Conservation (phyloP, 2,329 filamentous ascomycete species). For the Emmonsiellopsis sp. region DNA sequence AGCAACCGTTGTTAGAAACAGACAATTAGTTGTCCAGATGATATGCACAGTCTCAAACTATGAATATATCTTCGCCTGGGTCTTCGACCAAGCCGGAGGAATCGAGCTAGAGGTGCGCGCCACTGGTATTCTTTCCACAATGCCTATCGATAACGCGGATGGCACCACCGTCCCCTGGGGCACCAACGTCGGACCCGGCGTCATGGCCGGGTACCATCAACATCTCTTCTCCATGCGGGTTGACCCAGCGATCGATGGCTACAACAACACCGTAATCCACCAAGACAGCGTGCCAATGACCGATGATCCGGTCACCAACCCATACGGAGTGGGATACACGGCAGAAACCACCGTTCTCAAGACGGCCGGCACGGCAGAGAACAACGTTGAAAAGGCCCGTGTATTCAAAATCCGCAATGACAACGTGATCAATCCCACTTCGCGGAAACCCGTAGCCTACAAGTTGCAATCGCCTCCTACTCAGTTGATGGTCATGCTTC, state of each 20-base stretch:
- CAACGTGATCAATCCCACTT: slow-evolving; percentile 43
- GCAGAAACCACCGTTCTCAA: slow-evolving; percentile 40
- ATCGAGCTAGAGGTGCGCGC: slow-evolving; percentile 59
- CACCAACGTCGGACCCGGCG: slow-evolving; percentile 60
- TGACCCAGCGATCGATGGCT: slow-evolving; percentile 54
- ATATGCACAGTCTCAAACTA: slow-evolving; percentile 67
- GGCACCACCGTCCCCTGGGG: slow-evolving; percentile 56
- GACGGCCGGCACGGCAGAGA: slow-evolving; percentile 40
- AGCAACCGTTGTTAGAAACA: slow-evolving; percentile 53
- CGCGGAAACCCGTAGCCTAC: slow-evolving; percentile 47
- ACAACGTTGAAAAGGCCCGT: slow-evolving; percentile 40
- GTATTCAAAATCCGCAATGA: slow-evolving; percentile 53
- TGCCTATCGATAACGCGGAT: slow-evolving; percentile 53
- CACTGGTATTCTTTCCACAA: slow-evolving; percentile 59
- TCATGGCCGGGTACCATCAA: slow-evolving; percentile 63
- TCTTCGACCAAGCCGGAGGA: slow-evolving; percentile 63
- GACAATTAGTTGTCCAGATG: slow-evolving; percentile 59
- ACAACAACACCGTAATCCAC: slow-evolving; percentile 47
- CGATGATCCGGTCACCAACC: slow-evolving; percentile 42
- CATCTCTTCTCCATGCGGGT: slow-evolving; percentile 64
- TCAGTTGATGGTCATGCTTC: slow-evolving; percentile 48
- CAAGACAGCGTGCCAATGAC: slow-evolving; percentile 54
- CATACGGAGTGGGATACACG: slow-evolving; percentile 44
- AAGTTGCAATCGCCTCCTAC: slow-evolving; percentile 49
- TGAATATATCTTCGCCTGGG: slow-evolving; percentile 64